Evolutionary conservation across 2,329 filamentous ascomycete genomes (phyloP).

Genomic region (Diaporthe helianthi): DNA sequence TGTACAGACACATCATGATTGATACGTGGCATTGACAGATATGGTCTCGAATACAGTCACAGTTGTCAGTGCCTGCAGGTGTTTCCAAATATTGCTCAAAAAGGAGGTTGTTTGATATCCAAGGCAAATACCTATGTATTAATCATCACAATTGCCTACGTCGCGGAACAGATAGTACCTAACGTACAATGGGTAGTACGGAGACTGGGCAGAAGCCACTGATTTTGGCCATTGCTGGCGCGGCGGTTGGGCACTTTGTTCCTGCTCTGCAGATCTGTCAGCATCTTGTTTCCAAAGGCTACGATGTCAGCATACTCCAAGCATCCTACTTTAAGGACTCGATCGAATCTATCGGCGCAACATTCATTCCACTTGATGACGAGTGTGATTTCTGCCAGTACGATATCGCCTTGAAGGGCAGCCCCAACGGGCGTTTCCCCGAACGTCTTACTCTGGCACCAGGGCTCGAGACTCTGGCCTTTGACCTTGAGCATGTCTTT

Average conservation of each 20-base stretch:
- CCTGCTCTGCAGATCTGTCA: constrained; percentile 43
- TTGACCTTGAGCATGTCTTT: constrained; percentile 46
- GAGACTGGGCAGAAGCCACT: neutral
- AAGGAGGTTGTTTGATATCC: neutral
- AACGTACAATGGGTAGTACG: neutral
- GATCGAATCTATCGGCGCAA: constrained; percentile 48
- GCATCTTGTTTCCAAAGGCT: constrained; percentile 48
- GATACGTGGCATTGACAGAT: neutral
- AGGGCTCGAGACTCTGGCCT: constrained; percentile 31
- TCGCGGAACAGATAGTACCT: neutral
- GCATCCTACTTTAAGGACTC: constrained; percentile 45
- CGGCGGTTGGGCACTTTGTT: constrained; percentile 11
- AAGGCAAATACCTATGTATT: too few species aligned
- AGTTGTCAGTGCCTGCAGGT: neutral
- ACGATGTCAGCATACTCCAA: constrained; percentile 51
- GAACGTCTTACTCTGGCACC: constrained; percentile 38
- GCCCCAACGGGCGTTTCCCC: constrained; percentile 34
- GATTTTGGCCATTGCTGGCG: constrained; percentile 6
- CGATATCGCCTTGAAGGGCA: constrained; percentile 41
- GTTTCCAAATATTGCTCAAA: neutral
- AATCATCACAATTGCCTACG: neutral
- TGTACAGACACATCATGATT: neutral
- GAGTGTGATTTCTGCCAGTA: constrained; percentile 35
- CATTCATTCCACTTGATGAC: constrained; percentile 44
- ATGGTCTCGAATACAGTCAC: neutral